Base-by-base conservation (phyloP, 2,329 filamentous ascomycete species). In the Didymella segeticola region DNA sequence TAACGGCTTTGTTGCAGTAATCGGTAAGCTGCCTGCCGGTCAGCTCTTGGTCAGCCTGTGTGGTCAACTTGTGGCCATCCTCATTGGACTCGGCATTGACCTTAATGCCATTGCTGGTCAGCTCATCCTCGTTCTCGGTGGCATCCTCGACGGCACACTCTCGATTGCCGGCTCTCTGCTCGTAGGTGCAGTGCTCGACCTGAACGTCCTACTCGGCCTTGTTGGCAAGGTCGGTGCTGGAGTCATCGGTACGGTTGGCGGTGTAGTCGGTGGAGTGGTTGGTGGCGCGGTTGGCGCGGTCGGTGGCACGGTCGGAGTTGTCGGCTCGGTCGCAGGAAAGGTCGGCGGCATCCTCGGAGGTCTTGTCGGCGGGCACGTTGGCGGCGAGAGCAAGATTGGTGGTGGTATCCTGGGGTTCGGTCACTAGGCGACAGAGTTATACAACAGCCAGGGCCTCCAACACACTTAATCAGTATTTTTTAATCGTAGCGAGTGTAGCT, bases 1-100 rank as follows among this genome's bases (percentile, higher is more conserved):
- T 5, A 53, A 47, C n/a, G 43, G 49, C 23, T 53, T 53, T 19
- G 12, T 53, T 20, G 36, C 43, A 6, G 49, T 30, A 3, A 36
- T 27, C n/a, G 43, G 29, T 15, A 47, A 47, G 36, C 49, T 53
- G 1, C 43, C 49, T 15, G 43, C 43, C 19, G 49, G 49, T 14
- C 8, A 53, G n/a, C 15, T 53, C 12, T 14, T 53, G 7, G 43
- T 53, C 43, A 43, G 43, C 25, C 20, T 53, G n/a, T 53, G 43
- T n/a, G 43, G 43, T n/a, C 12, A 47, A 23, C 43, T 53, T 23
- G 25, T 31, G 2, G 27, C 12, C 9, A 42, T 53, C 19, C 36
- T 53, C 8, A 20, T 26, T 5, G 43, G 43, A 22, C 43, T 53
- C 7, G 49, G 49, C 3, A 41, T 53, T 23, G 49, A 53, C 12